Base-by-base conservation (phyloP, 75 land plant genomes). In the Pinus albicaulis region DNA sequence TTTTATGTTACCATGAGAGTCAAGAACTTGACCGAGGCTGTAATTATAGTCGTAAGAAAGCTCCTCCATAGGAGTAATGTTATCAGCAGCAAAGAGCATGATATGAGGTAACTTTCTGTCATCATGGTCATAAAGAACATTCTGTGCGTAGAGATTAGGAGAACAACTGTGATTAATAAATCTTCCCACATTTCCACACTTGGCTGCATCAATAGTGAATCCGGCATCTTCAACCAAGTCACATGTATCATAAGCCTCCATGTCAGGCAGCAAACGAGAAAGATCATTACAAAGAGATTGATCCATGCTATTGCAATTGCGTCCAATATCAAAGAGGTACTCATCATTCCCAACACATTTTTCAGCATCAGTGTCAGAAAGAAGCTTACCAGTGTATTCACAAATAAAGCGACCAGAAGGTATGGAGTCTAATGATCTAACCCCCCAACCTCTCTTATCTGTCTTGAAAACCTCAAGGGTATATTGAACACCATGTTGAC, bases 161-260 rank as follows among this genome's bases (percentile, higher is more conserved):
- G 89, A 80, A 74, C 92, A 90, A 48, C 90, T 85, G 56, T 90
- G 92, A 75, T 90, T 90, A 5, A 85, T 71, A 56, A 85, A 85
- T 62, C 85, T 68, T 5, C 77, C 80, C 15, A 90, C 80, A 79
- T 85, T 90, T 24, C 86, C 92, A 70, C 36, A 79, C 57, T 76
- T 12, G 8, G 75, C 85, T 34, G 90, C 92, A 81, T 90, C 86
- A 60, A 90, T 88, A 14, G 92, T 78, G 76, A 76, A 81, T 13
- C 86, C 79, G 24, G 4, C 73, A 63, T 81, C 85, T 56, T 88
- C 86, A 72, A 83, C 83, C 59, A 53, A 72, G 15, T 79, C 82
- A 53, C 56, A 72, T 3, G 22, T 7, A 53, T 72, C 26, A 75
- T 52, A 52, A 17, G 75, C 20, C 25, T 64, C 72, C 22, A 56